A percentile compares a stretch with the other conserved stretches of the same genome.
Conservation (phyloP, 192 early-diverging fungal genomes). For the Linnemannia hyalina region DNA sequence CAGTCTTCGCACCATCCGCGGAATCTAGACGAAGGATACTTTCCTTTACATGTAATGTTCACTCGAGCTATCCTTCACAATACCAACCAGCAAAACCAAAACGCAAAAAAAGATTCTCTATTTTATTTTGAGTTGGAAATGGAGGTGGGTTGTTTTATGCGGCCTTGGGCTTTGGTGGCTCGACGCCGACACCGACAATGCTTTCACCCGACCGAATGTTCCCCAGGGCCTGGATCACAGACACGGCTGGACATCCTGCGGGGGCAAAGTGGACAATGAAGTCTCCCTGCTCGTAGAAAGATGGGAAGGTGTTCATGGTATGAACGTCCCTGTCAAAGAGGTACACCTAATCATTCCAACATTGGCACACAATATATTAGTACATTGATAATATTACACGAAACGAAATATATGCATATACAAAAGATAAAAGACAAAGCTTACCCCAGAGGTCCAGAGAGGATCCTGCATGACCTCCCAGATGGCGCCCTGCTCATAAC, state of each 20-base stretch:
- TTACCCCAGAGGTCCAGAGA: conserved; percentile 48
- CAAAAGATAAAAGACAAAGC: conserved; percentile 15
- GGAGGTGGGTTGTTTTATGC: not conserved
- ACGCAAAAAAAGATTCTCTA: not conserved
- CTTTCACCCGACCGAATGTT: conserved; percentile 45
- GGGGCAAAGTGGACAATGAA: conserved; percentile 74
- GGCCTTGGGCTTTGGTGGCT: not conserved
- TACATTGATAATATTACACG: not conserved
- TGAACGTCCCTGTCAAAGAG: conserved; percentile 64
- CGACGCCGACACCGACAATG: conserved; percentile 27
- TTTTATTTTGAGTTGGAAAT: not conserved
- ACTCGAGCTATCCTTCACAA: too few relatives aligned
- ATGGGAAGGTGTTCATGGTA: conserved; percentile 71
- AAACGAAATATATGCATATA: not conserved
- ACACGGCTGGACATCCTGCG: conserved; percentile 64
- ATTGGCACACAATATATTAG: conserved; percentile 1
- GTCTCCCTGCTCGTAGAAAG: conserved; percentile 58
- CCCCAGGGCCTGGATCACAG: conserved; percentile 56
- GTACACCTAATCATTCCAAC: conserved; percentile 30
- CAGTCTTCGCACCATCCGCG: not conserved
- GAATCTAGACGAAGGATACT: not conserved
- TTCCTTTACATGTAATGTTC: too few relatives aligned
- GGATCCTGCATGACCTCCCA: conserved; percentile 65
- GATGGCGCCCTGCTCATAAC: conserved; percentile 70
- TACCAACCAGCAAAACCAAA: too few relatives aligned